phyloP scores from a whole-genome alignment of 805 yeast genomes.

The Teunomyces barrocoloradensis region DNA sequence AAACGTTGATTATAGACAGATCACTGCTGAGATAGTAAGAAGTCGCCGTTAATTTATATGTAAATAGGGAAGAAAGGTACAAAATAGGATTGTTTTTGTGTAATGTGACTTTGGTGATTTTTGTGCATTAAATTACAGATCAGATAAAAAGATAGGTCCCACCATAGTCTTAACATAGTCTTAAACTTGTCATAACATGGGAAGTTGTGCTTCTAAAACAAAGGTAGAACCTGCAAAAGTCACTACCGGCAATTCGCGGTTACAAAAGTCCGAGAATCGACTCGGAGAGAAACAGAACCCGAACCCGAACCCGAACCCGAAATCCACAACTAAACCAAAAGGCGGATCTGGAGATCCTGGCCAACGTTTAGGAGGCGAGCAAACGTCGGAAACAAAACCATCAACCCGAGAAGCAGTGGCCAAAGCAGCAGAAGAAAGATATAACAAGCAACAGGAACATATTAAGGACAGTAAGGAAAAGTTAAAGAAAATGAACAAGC shows the following conservation, averaged over 20 bases:
- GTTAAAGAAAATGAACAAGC: conserved; percentile 28
- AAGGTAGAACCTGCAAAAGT: conserved; percentile 1
- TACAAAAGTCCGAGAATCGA: neutral
- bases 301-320: neutral
- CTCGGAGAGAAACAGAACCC: neutral
- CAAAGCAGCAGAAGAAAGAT: conserved; percentile 38
- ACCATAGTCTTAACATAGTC: no score
- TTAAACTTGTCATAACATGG: conserved; percentile 13
- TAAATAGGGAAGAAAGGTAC: neutral
- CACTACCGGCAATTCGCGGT: neutral
- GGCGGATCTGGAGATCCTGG: neutral
- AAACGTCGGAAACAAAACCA: neutral
- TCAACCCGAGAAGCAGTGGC: conserved; percentile 33
- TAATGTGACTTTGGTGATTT: neutral
- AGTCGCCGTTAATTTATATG: neutral
- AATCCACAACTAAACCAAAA: neutral
- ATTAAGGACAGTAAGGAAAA: conserved; percentile 25
- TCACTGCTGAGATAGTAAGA: conserved; percentile 16
- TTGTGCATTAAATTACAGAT: neutral
- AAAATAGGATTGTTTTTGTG: neutral
- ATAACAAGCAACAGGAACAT: conserved; percentile 26
- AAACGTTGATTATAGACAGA: conserved; percentile 26
- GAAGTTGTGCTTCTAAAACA: conserved; percentile 23
- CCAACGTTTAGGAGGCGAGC: neutral
- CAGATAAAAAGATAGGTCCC: neutral